These are phyloP conservation scores for Suhomyces canberraensis DNA, from an alignment of 805 yeast species.

Conservation along the genomic window DNA sequence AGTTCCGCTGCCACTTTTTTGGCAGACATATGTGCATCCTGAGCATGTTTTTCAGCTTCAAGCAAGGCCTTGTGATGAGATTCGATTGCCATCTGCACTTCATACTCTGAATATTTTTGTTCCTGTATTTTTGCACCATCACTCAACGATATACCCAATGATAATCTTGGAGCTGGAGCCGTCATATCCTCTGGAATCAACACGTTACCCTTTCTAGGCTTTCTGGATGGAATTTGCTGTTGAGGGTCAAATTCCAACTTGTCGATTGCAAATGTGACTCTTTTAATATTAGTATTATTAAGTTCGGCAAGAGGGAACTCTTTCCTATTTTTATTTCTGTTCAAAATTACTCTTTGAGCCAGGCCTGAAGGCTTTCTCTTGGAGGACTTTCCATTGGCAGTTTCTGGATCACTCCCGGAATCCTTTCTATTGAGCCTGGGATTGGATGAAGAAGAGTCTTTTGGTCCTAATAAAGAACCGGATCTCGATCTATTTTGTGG, in stretches of 20 bases:
- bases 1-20: slow-evolving; percentile 69
- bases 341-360: slow-evolving; percentile 28
- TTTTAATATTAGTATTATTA: slow-evolving; percentile 42
- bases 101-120: slow-evolving; percentile 39
- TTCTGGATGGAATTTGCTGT: slow-evolving; percentile 58
- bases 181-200: slow-evolving; percentile 60
- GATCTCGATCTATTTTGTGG: slow-evolving; percentile 1
- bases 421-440: background rate
- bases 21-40: slow-evolving; percentile 73
- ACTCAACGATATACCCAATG: slow-evolving; percentile 61
- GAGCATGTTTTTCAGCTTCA: slow-evolving; percentile 70
- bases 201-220: slow-evolving; percentile 54
- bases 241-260: slow-evolving; percentile 63
- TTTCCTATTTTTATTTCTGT: slow-evolving; percentile 42
- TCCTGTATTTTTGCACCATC: slow-evolving; percentile 24
- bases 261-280: slow-evolving; percentile 78
- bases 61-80: slow-evolving; percentile 50
- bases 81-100: slow-evolving; percentile 56
- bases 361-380: background rate
- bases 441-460: background rate
- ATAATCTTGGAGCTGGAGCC: slow-evolving; percentile 60
- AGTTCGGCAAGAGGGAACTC: slow-evolving; percentile 31
- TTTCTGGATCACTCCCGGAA: background rate
- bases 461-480: background rate
- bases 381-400: background rate